Percentiles rank a stretch among this genome's conserved stretches.
These are phyloP conservation scores for Fusarium subtropicale DNA, from an alignment of 2,329 filamentous ascomycete genomes.

Conservation along the genomic window DNA sequence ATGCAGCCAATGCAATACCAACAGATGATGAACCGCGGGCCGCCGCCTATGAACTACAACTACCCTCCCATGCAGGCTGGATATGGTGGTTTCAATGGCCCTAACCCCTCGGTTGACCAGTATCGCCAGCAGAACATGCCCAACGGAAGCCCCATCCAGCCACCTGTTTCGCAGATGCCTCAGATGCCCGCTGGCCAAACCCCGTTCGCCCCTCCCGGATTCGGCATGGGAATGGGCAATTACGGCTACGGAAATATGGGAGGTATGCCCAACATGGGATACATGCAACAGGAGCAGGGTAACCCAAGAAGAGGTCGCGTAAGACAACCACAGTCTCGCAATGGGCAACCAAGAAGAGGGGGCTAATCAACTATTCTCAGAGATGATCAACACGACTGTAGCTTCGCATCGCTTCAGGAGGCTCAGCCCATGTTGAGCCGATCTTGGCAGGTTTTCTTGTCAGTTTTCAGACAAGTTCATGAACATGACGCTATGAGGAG, in stretches of 20 bases:
- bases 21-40: conserved; percentile 67
- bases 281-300: conserved; percentile 65
- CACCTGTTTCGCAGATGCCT: conserved; percentile 58
- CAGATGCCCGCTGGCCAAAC: conserved; percentile 58
- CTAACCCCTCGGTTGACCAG: conserved; percentile 64
- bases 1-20: conserved; percentile 70
- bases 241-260: conserved; percentile 60
- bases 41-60: conserved; percentile 67
- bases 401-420: conserved; percentile 19
- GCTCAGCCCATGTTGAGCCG: conserved; percentile 31
- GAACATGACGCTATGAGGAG: conserved; percentile 42
- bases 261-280: conserved; percentile 63
- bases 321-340: conserved; percentile 50
- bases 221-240: conserved; percentile 60
- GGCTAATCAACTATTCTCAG: conserved; percentile 45
- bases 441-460: conserved; percentile 37
- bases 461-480: conserved; percentile 36
- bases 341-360: conserved; percentile 26
- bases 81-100: conserved; percentile 64
- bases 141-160: conserved; percentile 65
- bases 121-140: conserved; percentile 65
- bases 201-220: conserved; percentile 63
- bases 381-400: conserved; percentile 44
- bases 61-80: conserved; percentile 68
- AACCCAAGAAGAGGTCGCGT: conserved; percentile 70